Evolutionary conservation across 139 green algal species (phyloP).

Genomic region (Edaphochlamys debaryana): DNA sequence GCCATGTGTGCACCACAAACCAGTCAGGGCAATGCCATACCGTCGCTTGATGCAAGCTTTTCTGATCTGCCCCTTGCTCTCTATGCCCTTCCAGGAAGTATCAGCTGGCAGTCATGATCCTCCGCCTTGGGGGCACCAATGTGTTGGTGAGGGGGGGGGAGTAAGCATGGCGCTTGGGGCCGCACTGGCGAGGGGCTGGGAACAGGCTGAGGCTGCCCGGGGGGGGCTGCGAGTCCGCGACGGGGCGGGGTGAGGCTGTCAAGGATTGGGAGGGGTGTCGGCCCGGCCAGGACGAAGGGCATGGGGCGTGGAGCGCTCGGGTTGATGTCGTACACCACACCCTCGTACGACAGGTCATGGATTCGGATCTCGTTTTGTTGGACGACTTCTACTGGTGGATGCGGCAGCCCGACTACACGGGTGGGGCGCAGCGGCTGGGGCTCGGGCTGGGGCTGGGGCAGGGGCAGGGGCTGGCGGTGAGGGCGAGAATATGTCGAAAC

Average conservation of each 20-base stretch:
- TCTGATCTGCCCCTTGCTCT: no score
- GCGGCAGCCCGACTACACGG: background rate
- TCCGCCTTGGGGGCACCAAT: slow-evolving; percentile 20
- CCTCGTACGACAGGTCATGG: slow-evolving; percentile 4
- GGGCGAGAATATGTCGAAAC: background rate
- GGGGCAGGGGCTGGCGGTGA: background rate
- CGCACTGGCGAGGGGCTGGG: background rate
- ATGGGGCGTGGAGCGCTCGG: background rate
- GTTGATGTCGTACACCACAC: no score
- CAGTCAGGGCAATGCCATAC: no score
- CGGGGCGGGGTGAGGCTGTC: background rate
- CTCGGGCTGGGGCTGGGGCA: background rate
- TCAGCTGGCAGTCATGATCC: slow-evolving; percentile 22
- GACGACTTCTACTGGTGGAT: slow-evolving; percentile 44
- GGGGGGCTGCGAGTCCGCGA: background rate
- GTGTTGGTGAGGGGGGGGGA: background rate
- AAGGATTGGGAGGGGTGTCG: background rate
- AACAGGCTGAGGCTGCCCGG: background rate
- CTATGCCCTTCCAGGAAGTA: background rate
- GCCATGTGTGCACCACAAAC: no score
- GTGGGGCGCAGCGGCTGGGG: background rate
- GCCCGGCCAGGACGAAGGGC: no score
- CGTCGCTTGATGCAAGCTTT: no score
- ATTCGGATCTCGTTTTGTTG: background rate
- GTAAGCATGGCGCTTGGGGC: no score